Conservation (phyloP, 148 eudicot genomes). For the Rhododendron williamsianum region DNA sequence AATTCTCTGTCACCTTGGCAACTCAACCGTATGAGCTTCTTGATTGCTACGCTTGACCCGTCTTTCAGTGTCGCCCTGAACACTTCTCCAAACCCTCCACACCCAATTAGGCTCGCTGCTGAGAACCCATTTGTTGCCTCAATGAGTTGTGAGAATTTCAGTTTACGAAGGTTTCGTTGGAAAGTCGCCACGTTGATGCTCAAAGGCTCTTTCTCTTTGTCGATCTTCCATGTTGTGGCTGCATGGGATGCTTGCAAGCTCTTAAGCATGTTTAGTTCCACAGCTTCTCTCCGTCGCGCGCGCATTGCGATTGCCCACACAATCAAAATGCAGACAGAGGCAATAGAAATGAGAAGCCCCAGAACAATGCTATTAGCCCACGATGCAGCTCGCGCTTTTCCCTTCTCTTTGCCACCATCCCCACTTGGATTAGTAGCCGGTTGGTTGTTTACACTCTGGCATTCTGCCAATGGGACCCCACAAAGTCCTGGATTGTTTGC, state of each 20-base stretch:
- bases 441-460: conserved; percentile 28
- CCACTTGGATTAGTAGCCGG: conserved; percentile 19
- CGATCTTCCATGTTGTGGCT: conserved; percentile 94
- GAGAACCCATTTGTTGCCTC: conserved; percentile 98
- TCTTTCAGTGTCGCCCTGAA: conserved; percentile 89
- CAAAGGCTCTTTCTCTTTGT: conserved; percentile 87
- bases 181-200: conserved; percentile 97
- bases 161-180: conserved; percentile 72
- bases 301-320: conserved; percentile 79
- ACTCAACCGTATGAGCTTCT: conserved; percentile 77
- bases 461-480: conserved; percentile 82
- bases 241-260: conserved; percentile 56
- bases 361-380: conserved; percentile 66
- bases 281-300: conserved; percentile 51
- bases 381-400: conserved; percentile 30
- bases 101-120: conserved; percentile 79
- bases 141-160: conserved; percentile 85
- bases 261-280: conserved; percentile 68
- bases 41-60: conserved; percentile 91
- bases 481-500: conserved; percentile 88
- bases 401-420: conserved; percentile 20
- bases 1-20: conserved; percentile 93
- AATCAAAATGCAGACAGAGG: conserved; percentile 51
- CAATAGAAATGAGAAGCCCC: conserved; percentile 73
- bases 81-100: conserved; percentile 97